These are phyloP conservation scores for Angomonas ambiguus DNA, from an alignment of 208 protist species.

Conservation along the genomic window DNA sequence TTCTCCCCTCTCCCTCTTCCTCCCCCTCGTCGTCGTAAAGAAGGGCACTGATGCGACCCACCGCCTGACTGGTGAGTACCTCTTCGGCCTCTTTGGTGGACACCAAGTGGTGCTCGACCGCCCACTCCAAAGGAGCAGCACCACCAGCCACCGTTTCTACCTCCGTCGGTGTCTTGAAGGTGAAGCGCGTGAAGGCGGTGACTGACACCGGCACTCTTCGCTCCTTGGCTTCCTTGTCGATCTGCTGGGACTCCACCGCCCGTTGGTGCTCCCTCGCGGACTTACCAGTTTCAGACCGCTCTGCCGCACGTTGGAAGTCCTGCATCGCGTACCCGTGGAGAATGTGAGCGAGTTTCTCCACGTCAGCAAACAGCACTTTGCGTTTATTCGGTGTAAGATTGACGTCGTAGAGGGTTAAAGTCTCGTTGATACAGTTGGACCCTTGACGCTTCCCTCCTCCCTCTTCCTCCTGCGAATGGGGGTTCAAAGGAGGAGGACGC, in stretches of 20 bases:
- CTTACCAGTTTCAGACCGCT: slow-evolving; percentile 37
- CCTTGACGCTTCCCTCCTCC: too few relatives aligned
- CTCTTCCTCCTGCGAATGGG: not conserved
- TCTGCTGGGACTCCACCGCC: slow-evolving; percentile 25
- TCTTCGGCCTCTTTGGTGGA: not conserved
- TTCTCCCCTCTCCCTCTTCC: slow-evolving; percentile 4
- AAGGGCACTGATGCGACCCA: not conserved
- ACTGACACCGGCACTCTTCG: slow-evolving; percentile 60
- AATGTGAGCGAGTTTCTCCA: slow-evolving; percentile 36
- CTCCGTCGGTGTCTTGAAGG: slow-evolving; percentile 17
- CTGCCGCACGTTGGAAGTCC: slow-evolving; percentile 38
- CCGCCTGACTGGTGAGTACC: not conserved
- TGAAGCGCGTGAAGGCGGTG: slow-evolving; percentile 64
- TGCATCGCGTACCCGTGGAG: slow-evolving; percentile 36
- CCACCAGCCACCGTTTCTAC: not conserved
- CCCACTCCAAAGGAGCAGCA: not conserved
- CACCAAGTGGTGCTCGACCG: not conserved
- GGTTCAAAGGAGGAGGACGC: too few relatives aligned
- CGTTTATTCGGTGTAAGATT: slow-evolving; percentile 80
- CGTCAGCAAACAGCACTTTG: slow-evolving; percentile 51
- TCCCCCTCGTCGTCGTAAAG: slow-evolving; percentile 4
- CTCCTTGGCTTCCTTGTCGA: slow-evolving; percentile 27
- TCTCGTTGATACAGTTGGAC: too few relatives aligned
- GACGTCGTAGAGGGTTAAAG: too few relatives aligned
- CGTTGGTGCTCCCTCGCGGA: slow-evolving; percentile 33